These are phyloP conservation scores for Ilyonectria sp. DNA, from an alignment of 2,329 filamentous ascomycete genomes.

Conservation along the genomic window DNA sequence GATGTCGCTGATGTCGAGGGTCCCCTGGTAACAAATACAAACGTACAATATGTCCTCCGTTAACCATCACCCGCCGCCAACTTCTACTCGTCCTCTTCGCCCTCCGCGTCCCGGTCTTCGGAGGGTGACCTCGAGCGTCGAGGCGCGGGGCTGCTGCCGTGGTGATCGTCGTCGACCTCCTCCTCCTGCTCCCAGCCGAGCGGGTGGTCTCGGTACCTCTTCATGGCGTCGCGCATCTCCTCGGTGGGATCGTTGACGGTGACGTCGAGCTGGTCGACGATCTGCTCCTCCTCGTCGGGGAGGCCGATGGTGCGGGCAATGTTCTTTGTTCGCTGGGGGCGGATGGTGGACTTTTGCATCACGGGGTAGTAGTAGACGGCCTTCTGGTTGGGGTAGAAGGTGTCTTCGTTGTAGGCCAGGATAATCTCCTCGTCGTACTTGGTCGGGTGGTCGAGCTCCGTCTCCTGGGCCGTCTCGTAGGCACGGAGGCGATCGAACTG, in stretches of 20 bases:
- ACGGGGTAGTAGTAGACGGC: constrained; percentile 79
- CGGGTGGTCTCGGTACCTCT: constrained; percentile 67
- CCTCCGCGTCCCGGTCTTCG: constrained; percentile 60
- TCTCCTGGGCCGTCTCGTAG: constrained; percentile 75
- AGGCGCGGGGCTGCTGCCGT: constrained; percentile 43
- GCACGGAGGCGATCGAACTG: constrained; percentile 73
- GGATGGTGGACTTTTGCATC: constrained; percentile 74
- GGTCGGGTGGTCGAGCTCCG: constrained; percentile 68
- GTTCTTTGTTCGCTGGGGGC: constrained; percentile 75
- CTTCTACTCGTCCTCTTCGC: constrained; percentile 59
- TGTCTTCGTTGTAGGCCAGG: constrained; percentile 70
- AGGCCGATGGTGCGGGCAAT: constrained; percentile 69
- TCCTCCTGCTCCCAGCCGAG: constrained; percentile 63
- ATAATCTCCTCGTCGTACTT: constrained; percentile 78
- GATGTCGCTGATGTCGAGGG: constrained; percentile 10
- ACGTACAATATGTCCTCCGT: constrained; percentile 40
- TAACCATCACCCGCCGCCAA: not conserved
- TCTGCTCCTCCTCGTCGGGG: constrained; percentile 65
- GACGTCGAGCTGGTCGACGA: constrained; percentile 70
- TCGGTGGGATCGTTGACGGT: constrained; percentile 70
- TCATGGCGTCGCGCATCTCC: constrained; percentile 66
- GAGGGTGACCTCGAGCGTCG: constrained; percentile 48
- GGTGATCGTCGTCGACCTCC: constrained; percentile 52
- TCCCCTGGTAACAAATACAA: constrained; percentile 19
- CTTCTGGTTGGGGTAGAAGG: constrained; percentile 65